phyloP scores from a whole-genome alignment of 148 eudicot species.

The Selenicereus undatus region DNA sequence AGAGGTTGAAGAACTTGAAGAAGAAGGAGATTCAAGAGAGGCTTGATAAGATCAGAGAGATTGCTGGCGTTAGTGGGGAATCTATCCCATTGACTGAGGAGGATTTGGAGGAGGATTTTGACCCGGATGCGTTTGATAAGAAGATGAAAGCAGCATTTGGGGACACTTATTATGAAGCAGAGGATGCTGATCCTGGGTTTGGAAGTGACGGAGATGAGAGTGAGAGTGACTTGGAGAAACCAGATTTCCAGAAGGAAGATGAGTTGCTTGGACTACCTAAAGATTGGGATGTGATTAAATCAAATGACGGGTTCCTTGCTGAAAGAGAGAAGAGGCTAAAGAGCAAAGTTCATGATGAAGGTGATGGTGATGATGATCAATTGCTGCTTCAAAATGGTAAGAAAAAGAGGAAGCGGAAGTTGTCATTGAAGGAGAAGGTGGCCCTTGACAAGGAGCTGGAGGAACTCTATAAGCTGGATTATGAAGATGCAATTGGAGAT shows the following conservation, averaged over 20 bases:
- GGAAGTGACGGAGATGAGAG: conserved; percentile 58
- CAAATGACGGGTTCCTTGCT: conserved; percentile 58
- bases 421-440: conserved; percentile 45
- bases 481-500: conserved; percentile 81
- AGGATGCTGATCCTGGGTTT: conserved; percentile 74
- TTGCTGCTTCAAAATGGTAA: conserved; percentile 36
- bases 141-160: conserved; percentile 73
- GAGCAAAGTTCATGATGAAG: conserved; percentile 30
- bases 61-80: conserved; percentile 54
- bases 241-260: conserved; percentile 83
- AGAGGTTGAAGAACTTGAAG: conserved; percentile 87
- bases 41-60: conserved; percentile 56
- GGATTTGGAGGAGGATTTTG: conserved; percentile 89
- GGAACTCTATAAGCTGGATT: conserved; percentile 77
- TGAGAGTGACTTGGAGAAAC: conserved; percentile 59
- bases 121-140: conserved; percentile 70
- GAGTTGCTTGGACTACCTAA: conserved; percentile 81
- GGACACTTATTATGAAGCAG: conserved; percentile 61
- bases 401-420: conserved; percentile 52
- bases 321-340: conserved; percentile 44
- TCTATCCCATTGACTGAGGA: conserved; percentile 47
- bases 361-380: conserved; percentile 15
- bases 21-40: conserved; percentile 83
- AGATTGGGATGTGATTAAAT: conserved; percentile 61
- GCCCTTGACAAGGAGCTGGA: conserved; percentile 64